Conservation (phyloP, 2,329 filamentous ascomycete species). For the Pseudogymnoascus sp. region DNA sequence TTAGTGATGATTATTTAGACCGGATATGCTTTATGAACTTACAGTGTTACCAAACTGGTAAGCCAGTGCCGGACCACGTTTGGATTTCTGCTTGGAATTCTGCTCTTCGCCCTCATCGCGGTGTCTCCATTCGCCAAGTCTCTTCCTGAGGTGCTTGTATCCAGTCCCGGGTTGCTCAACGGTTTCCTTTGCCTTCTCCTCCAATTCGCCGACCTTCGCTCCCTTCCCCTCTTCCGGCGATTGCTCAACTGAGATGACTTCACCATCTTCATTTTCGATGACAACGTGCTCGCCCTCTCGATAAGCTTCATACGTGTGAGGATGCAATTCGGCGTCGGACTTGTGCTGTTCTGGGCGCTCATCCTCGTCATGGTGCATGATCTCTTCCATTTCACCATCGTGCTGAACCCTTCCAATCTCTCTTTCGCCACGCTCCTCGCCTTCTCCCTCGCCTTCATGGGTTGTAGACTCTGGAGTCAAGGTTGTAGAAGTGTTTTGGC, state of each 20-base stretch:
- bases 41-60: constrained; percentile 79
- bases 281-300: constrained; percentile 73
- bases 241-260: constrained; percentile 64
- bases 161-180: constrained; percentile 21
- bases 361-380: constrained; percentile 26
- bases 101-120: constrained; percentile 33
- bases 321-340: constrained; percentile 24
- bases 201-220: constrained; percentile 16
- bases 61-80: constrained; percentile 65
- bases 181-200: constrained; percentile 23
- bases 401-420: constrained; percentile 26
- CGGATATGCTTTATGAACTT: constrained; percentile 26
- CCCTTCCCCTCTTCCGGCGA: constrained; percentile 26
- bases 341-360: constrained; percentile 26
- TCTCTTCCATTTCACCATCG: constrained; percentile 28
- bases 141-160: constrained; percentile 15
- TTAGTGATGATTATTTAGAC: background rate
- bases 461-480: constrained; percentile 23
- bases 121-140: constrained; percentile 21
- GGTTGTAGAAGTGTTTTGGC: constrained; percentile 22
- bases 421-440: constrained; percentile 19
- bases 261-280: constrained; percentile 79
- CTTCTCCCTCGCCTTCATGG: constrained; percentile 26
- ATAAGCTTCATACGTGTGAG: constrained; percentile 55
- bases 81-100: constrained; percentile 34